Evolutionary conservation across 169 alveolate species (phyloP), one percentile per base, ranked within the genome.

Genomic region (Cryptosporidium muris): DNA sequence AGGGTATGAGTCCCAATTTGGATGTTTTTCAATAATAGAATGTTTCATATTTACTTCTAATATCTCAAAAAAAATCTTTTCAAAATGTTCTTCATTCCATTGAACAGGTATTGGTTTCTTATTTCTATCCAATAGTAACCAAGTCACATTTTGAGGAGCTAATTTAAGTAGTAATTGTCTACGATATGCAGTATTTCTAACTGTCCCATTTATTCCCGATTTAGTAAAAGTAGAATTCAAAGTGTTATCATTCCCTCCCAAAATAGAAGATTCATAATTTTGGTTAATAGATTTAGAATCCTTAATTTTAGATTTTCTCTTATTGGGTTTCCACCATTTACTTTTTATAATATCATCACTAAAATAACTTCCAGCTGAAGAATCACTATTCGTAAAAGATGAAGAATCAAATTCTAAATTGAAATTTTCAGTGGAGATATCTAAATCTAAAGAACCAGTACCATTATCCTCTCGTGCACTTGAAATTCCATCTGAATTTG

Each of bases 61-160:
- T 6, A 90, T 81, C 25, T 88, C 90, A 80, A 90, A 93, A 82
- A 93, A 93, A 25, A 89, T 81, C 37, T 82, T 90, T 40, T 93
- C 94, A 56, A 93, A 93, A 51, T 67, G 89, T 45, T 82, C 89
- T 64, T 81, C 88, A 42, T 89, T 94, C 96, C 96, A 93, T 60
- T 89, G 92, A 56, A 93, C 85, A 16, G 89, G 94, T 54, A 93
- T 82, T 12, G 88, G 90, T 45, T 88, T 89, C 14, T 93, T 93
- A 54, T 88, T 90, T 51, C 81, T 81, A 68, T 93, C 96, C 63
- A 89, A 81, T 9, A 93, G 64, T 82, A 88, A 48, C 96, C 96
- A 93, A 1, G 91, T 91, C 12, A 93, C 65, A 52, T 90, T 90
- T 63, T 81, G 88, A 5, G 82, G 81, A 45, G 81, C 81, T 34